Conservation (phyloP, 805 yeast species). For the Soucietia sequanensis region DNA sequence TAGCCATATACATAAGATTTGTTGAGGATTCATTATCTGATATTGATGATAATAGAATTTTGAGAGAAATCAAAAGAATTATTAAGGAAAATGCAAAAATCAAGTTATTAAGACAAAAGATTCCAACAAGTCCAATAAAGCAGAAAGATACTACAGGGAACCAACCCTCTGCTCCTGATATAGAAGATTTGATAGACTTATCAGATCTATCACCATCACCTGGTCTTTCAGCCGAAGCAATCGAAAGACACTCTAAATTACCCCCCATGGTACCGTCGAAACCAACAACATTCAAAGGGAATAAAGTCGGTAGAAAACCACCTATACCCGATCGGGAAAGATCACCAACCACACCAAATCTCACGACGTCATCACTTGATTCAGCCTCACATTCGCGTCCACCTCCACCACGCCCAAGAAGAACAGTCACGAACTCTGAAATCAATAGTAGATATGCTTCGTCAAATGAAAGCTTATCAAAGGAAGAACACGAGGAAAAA, state of each 20-base stretch:
- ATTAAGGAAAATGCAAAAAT: conserved; percentile 11
- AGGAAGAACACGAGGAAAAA: too few relatives aligned
- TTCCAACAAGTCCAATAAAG: conserved; percentile 23
- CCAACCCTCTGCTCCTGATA: conserved; percentile 9
- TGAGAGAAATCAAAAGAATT: conserved; percentile 27
- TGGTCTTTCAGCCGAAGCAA: not conserved
- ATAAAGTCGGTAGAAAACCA: conserved; percentile 23
- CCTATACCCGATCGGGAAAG: conserved; percentile 30
- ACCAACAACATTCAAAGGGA: conserved; percentile 41
- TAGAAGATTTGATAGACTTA: conserved; percentile 37
- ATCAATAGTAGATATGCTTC: not conserved
- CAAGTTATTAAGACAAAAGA: conserved; percentile 12
- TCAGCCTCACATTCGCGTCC: conserved; percentile 1
- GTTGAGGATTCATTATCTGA: conserved; percentile 70
- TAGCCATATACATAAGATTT: conserved; percentile 78
- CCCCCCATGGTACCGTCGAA: conserved; percentile 51
- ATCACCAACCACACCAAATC: not conserved
- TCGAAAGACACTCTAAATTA: conserved; percentile 13
- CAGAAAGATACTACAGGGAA: conserved; percentile 12
- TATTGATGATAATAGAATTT: conserved; percentile 38
- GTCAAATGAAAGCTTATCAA: too few relatives aligned
- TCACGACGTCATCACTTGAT: not conserved
- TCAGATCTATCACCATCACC: conserved; percentile 26
- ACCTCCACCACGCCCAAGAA: conserved; percentile 17
- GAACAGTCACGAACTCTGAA: conserved; percentile 7